Conservation (phyloP, 495 filamentous ascomycete genomes). For the Penicillium simplicissimum region DNA sequence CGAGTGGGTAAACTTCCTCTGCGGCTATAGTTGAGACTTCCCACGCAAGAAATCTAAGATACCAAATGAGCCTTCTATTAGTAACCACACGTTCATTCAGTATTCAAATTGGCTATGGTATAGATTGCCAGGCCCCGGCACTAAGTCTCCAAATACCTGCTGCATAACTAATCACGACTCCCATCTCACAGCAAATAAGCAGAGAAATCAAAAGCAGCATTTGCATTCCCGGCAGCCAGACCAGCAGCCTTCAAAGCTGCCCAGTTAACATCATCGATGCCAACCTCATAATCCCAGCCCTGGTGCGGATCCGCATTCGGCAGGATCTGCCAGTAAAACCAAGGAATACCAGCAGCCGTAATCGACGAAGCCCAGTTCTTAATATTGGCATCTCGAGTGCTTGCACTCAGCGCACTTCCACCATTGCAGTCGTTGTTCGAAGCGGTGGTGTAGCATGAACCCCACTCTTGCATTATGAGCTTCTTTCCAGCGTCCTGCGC, state of each 20-base stretch:
- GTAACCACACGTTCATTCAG: background rate
- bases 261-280: slow-evolving; percentile 16
- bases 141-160: background rate
- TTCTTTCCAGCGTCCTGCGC: slow-evolving; percentile 25
- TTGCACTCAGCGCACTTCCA: background rate
- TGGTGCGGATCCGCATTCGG: slow-evolving; percentile 27
- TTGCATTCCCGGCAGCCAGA: background rate
- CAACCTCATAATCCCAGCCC: slow-evolving; percentile 25
- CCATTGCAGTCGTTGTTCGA: slow-evolving; percentile 20
- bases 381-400: background rate
- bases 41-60: background rate
- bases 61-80: no score
- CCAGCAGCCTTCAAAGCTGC: slow-evolving; percentile 12
- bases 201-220: slow-evolving; percentile 9
- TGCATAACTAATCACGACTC: background rate
- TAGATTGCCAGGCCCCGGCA: background rate
- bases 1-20: background rate
- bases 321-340: slow-evolving; percentile 33
- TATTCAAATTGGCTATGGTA: background rate
- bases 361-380: slow-evolving; percentile 7
- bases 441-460: slow-evolving; percentile 21
- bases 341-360: slow-evolving; percentile 29
- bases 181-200: slow-evolving; percentile 2
- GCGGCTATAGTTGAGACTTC: background rate
- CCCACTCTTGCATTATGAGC: slow-evolving; percentile 30